These are phyloP conservation scores for Stachybotrys chartarum DNA, from an alignment of 2,329 filamentous ascomycete genomes.

Conservation along the genomic window DNA sequence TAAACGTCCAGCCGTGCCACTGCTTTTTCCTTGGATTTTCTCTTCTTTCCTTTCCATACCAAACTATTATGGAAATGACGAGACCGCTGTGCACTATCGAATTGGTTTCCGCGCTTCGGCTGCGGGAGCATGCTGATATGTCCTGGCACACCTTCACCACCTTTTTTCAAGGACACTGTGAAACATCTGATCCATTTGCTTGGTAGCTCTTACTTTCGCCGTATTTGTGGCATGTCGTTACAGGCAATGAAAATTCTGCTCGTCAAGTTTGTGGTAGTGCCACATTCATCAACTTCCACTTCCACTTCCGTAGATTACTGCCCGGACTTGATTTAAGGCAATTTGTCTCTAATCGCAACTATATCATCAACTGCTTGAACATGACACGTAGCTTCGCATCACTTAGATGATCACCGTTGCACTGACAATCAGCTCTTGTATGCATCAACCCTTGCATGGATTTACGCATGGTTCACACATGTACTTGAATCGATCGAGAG, in stretches of 20 bases:
- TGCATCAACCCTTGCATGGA: too few relatives aligned
- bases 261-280: too few relatives aligned
- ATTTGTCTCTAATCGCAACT: too few relatives aligned
- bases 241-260: too few relatives aligned
- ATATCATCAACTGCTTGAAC: too few relatives aligned
- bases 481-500: neutral
- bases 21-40: constrained; percentile 12
- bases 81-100: constrained; percentile 52
- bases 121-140: constrained; percentile 58
- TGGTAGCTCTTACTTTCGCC: constrained; percentile 25
- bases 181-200: constrained; percentile 53
- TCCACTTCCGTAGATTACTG: too few relatives aligned
- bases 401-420: too few relatives aligned
- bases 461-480: neutral
- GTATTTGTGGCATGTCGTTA: too few relatives aligned
- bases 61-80: constrained; percentile 64
- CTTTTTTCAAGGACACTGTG: constrained; percentile 54
- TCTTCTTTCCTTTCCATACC: constrained; percentile 54
- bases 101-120: constrained; percentile 45
- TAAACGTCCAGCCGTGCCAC: neutral
- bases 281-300: too few relatives aligned
- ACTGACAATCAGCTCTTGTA: too few relatives aligned
- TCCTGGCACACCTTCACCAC: constrained; percentile 57
- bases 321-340: too few relatives aligned
- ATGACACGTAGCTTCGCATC: too few relatives aligned